Conservation (phyloP, 257 asterid genomes). For the Ocimum tenuiflorum region DNA sequence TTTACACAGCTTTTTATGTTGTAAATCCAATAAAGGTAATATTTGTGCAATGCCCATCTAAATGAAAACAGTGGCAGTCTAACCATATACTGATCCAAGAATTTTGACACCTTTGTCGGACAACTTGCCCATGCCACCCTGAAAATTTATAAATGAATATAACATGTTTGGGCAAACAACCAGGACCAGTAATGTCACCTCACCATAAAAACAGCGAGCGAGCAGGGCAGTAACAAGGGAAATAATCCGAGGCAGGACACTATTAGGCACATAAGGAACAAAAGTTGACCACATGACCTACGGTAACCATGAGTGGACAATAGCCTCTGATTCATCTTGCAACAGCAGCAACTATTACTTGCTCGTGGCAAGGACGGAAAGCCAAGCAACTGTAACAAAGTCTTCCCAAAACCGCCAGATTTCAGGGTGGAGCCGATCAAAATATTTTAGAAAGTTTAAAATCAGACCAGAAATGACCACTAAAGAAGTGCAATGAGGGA, state of each 20-base stretch:
- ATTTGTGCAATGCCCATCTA: conserved; percentile 96
- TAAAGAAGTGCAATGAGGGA: conserved; percentile 67
- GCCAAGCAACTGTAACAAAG: conserved; percentile 73
- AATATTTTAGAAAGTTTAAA: conserved; percentile 64
- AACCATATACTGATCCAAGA: conserved; percentile 67
- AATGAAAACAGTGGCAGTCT: conserved; percentile 99
- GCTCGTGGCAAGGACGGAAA: conserved; percentile 86
- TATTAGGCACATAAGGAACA: conserved; percentile 74
- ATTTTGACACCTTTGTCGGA: conserved; percentile 59
- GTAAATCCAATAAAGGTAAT: conserved; percentile 26
- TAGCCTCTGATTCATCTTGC: neutral
- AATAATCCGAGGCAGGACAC: conserved; percentile 66
- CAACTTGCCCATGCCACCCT: conserved; percentile 83
- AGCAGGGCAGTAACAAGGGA: conserved; percentile 46
- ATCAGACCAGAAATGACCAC: conserved; percentile 75
- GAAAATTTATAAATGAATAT: conserved; percentile 14
- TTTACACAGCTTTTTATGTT: conserved; percentile 74
- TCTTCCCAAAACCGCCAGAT: conserved; percentile 93
- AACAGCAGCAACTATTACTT: conserved; percentile 35
- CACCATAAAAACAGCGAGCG: conserved; percentile 73
- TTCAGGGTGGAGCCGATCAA: conserved; percentile 47
- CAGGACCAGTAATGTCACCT: conserved; percentile 18
- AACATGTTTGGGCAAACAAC: neutral
- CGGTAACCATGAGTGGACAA: conserved; percentile 12
- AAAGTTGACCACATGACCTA: conserved; percentile 99